phyloP scores from a whole-genome alignment of 1,139 yeast species.

The Pichia sp. region DNA sequence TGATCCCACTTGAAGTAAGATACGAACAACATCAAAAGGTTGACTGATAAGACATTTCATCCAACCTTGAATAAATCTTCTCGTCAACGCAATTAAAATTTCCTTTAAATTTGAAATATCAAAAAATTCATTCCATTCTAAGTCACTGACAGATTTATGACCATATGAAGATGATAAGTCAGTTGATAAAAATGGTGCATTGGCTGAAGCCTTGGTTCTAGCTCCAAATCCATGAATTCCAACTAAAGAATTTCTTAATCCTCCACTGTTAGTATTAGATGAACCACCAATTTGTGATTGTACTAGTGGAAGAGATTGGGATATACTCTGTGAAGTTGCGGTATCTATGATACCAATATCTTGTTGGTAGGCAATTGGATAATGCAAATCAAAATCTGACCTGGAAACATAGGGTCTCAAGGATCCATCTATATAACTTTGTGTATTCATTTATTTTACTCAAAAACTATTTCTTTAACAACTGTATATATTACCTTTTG shows the following conservation, averaged over 20 bases:
- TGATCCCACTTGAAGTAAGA: slow-evolving; percentile 74
- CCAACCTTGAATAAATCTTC: slow-evolving; percentile 63
- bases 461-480: background rate
- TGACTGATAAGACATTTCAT: slow-evolving; percentile 64
- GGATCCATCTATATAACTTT: slow-evolving; percentile 21
- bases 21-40: slow-evolving; percentile 81
- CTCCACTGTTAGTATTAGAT: background rate
- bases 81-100: slow-evolving; percentile 45
- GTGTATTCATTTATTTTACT: slow-evolving; percentile 18
- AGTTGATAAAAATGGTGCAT: slow-evolving; percentile 5
- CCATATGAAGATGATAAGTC: slow-evolving; percentile 9
- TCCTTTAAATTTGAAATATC: slow-evolving; percentile 53
- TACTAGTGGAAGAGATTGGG: slow-evolving; percentile 27
- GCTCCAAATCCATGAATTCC: slow-evolving; percentile 19
- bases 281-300: slow-evolving; percentile 14
- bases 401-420: slow-evolving; percentile 28
- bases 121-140: slow-evolving; percentile 63
- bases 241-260: slow-evolving; percentile 5
- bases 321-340: slow-evolving; percentile 28
- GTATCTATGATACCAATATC: slow-evolving; percentile 30
- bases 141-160: slow-evolving; percentile 34
- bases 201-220: slow-evolving; percentile 9
- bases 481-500: too few species aligned
- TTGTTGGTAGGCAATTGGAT: slow-evolving; percentile 29
- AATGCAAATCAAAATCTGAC: slow-evolving; percentile 28